Evolutionary conservation across 139 green algal species (phyloP).

Genomic region (Axilococcus clingmanii): DNA sequence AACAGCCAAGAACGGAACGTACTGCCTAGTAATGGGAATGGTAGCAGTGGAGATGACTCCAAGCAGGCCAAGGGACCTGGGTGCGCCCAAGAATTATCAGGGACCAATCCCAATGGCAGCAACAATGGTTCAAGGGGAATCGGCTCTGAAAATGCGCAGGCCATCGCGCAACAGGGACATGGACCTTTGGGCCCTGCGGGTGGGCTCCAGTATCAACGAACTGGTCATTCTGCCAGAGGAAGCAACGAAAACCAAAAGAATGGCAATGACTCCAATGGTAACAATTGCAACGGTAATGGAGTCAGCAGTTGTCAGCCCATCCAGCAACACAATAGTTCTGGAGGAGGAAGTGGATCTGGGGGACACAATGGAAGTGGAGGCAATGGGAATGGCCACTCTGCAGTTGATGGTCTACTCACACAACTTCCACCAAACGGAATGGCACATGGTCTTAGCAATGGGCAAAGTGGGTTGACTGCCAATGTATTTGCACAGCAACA

Average conservation of each 20-base stretch:
- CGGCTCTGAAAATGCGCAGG: too few relatives aligned
- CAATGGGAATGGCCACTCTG: too few relatives aligned
- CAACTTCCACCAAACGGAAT: neutral
- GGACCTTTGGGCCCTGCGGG: too few relatives aligned
- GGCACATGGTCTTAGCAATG: neutral
- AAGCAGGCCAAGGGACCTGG: neutral
- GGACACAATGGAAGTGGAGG: constrained; percentile 5
- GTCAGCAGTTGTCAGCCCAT: too few relatives aligned
- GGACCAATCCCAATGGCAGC: too few relatives aligned
- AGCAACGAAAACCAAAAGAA: neutral
- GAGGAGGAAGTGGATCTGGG: neutral
- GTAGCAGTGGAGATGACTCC: neutral
- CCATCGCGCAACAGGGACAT: too few relatives aligned
- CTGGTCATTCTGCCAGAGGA: constrained; percentile 2
- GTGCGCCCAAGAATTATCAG: too few relatives aligned
- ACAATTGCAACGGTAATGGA: neutral
- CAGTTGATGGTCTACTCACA: too few relatives aligned
- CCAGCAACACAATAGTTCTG: too few relatives aligned
- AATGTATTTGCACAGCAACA: neutral
- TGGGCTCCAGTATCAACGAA: neutral
- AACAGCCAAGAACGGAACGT: too few relatives aligned
- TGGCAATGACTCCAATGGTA: constrained; percentile 4
- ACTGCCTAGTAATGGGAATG: neutral
- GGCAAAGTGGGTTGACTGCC: neutral
- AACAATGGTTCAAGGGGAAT: too few relatives aligned